Base-by-base conservation (phyloP, 306 rosid genomes). In the Leucaena leucocephala region DNA sequence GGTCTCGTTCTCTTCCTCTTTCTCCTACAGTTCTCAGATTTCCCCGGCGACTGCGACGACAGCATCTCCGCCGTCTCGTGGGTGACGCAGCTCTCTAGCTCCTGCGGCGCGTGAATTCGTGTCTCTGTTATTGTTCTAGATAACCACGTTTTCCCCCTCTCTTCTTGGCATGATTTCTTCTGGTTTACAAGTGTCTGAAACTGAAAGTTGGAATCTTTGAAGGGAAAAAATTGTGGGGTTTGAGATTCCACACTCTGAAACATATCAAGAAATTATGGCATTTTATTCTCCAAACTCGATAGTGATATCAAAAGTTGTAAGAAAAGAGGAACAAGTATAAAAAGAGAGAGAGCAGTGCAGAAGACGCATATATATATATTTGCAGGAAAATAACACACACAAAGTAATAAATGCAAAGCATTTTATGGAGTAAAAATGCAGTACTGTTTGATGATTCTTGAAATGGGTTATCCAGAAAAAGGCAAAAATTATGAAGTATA, bases 1-100 rank as follows among this genome's bases (percentile, higher is more conserved):
- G 90, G 88, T 43, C 90, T 91, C 63, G 89, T 75, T 88, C 99
- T 89, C 89, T 91, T 95, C 44, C 99, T 78, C 85, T 95, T 95
- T 55, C 88, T 85, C 86, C 85, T 84, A 70, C 48, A 87, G 87
- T 76, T 78, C 40, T 87, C 98, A 10, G 97, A 88, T 81, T 90
- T 92, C 55, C 78, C 83, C 0, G 94, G 93, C 50, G 98, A 88
- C 35, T 71, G 91, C 84, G 84, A 64, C 22, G 82, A 64, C 22
- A 14, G 52, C 49, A n/a, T 5, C 17, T 42, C 72, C 50, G 2
- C 16, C 72, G 72, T 67, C 49, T 88, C 94, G 50, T 92, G 86
- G 35, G 52, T 86, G 21, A 91, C 89, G 19, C 96, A 91, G 82
- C 94, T 93, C 75, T 93, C 90, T 17, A 81, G 81, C 71, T 93